phyloP scores from a whole-genome alignment of 1,284 basidiomycete species.

The Ceratobasidium papillatum region DNA sequence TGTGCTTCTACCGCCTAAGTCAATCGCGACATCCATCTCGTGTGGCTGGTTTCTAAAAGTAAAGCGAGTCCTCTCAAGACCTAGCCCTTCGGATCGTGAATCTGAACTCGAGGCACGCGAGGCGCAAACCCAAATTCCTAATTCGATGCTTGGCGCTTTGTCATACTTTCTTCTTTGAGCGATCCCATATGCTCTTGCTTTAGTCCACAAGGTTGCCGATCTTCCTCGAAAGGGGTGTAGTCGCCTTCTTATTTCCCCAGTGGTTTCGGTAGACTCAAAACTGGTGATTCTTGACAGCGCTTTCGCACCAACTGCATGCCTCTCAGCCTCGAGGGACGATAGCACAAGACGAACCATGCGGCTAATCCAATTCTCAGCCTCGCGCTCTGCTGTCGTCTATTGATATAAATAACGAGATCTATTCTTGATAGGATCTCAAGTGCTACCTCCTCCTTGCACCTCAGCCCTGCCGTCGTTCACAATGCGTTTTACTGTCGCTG shows the following conservation, averaged over 20 bases:
- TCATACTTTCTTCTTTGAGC: neutral
- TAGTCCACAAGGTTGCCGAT: conserved; percentile 1
- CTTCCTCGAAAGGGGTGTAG: neutral
- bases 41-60: neutral
- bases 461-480: neutral
- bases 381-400: neutral
- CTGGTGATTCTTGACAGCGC: neutral
- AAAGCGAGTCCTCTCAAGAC: no score
- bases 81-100: neutral
- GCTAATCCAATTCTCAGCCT: neutral
- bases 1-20: neutral
- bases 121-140: neutral
- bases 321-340: neutral
- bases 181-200: conserved; percentile 8
- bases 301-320: neutral
- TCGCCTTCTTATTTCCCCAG: neutral
- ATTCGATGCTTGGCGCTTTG: conserved; percentile 8
- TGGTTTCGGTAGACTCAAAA: conserved; percentile 5
- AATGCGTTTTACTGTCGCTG: neutral
- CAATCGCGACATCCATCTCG: neutral
- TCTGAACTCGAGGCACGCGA: neutral
- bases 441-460: neutral
- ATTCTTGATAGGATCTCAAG: neutral
- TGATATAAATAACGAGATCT: neutral
- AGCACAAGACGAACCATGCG: neutral